Evolutionary conservation across 345 rosid species (phyloP).

Genomic region (Eucalyptus sp.): DNA sequence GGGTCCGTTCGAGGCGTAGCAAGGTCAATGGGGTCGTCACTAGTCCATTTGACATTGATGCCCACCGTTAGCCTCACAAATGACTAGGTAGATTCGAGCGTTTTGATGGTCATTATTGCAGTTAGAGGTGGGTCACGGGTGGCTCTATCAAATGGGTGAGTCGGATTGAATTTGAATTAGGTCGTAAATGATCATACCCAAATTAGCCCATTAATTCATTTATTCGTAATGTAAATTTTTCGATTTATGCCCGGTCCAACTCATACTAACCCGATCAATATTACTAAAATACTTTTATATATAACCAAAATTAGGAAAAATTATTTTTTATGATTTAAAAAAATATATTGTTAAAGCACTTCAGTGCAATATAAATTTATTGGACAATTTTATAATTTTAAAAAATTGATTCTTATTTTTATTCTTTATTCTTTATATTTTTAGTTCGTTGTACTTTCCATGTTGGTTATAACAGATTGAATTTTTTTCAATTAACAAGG

Average conservation of each 20-base stretch:
- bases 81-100: neutral
- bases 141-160: accelerated
- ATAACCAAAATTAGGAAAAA: neutral
- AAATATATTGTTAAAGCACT: neutral
- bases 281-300: too few relatives aligned
- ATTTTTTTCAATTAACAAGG: neutral
- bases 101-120: neutral
- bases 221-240: too few relatives aligned
- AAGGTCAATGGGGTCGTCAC: neutral
- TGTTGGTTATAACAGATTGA: neutral
- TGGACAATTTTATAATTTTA: neutral
- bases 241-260: accelerated
- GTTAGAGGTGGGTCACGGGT: accelerated
- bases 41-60: neutral
- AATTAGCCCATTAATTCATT: too few relatives aligned
- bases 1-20: accelerated
- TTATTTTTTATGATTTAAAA: too few relatives aligned
- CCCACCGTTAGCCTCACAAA: neutral
- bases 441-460: neutral
- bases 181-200: accelerated
- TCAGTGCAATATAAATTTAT: too few relatives aligned
- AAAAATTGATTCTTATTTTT: too few relatives aligned
- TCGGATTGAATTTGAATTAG: accelerated
- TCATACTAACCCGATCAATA: too few relatives aligned
- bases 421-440: too few relatives aligned